phyloP scores from a whole-genome alignment of 192 early-diverging fungal species.

The Podila minutissima region DNA sequence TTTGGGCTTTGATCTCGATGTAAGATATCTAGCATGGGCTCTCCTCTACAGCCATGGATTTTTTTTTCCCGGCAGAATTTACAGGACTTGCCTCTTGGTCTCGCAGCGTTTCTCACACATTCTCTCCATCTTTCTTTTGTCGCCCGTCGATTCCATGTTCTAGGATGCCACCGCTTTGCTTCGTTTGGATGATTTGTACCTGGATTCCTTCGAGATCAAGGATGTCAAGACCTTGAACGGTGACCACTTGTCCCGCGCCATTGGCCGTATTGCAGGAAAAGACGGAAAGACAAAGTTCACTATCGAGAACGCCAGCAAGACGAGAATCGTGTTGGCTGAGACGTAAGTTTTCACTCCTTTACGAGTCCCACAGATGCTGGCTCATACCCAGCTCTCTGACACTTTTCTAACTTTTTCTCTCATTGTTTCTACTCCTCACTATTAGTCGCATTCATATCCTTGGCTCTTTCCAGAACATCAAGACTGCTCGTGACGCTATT shows the following conservation, averaged over 20 bases:
- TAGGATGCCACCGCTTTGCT: conserved; percentile 93
- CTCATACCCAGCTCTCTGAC: not conserved
- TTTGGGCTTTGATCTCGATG: conserved; percentile 90
- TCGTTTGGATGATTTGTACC: conserved; percentile 95
- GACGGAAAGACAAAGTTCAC: conserved; percentile 97
- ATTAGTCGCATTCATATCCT: conserved; percentile 91
- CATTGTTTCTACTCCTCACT: not conserved
- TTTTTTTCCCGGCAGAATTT: not conserved
- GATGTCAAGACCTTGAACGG: conserved; percentile 96
- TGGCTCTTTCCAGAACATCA: conserved; percentile 97
- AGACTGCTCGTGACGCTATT: conserved; percentile 93
- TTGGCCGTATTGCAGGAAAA: conserved; percentile 98
- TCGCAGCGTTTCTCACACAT: not conserved
- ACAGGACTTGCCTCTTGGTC: not conserved
- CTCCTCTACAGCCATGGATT: not conserved
- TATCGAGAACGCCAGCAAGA: conserved; percentile 97
- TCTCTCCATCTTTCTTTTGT: not conserved
- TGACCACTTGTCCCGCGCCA: conserved; percentile 96
- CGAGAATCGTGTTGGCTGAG: conserved; percentile 96
- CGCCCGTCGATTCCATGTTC: not conserved
- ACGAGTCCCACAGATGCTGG: not conserved
- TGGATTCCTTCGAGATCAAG: conserved; percentile 98
- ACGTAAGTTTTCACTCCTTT: conserved; percentile 64
- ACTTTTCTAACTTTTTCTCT: not conserved
- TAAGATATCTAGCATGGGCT: conserved; percentile 29